Evolutionary conservation across 176 grass and related monocot genomes (phyloP).

Genomic region (Aegilops umbellulata): DNA sequence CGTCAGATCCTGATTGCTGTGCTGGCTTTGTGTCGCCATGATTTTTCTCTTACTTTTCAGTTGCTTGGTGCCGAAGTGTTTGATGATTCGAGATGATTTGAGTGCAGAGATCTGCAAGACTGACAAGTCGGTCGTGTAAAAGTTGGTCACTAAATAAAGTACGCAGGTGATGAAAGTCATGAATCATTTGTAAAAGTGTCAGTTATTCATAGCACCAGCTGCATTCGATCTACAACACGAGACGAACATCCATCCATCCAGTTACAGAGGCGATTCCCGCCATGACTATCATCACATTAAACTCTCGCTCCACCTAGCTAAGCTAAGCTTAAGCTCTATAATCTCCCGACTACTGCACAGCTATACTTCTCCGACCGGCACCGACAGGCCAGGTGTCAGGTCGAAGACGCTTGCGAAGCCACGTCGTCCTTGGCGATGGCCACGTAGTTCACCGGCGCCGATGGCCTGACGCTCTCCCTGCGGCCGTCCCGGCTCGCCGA

Average conservation of each 20-base stretch:
- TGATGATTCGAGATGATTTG: not conserved
- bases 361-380: not conserved
- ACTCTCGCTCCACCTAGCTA: conserved; percentile 4
- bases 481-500: conserved; percentile 63
- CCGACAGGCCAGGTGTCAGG: not conserved
- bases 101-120: not conserved
- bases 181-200: not conserved
- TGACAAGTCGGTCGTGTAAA: not conserved
- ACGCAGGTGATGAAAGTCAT: not conserved
- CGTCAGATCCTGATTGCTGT: not conserved
- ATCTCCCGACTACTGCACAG: conserved; percentile 37
- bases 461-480: conserved; percentile 45
- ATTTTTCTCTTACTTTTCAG: not conserved
- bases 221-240: not conserved
- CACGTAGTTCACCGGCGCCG: conserved; percentile 70
- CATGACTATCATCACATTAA: conserved; percentile 1
- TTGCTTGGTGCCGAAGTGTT: not conserved
- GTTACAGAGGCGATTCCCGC: not conserved
- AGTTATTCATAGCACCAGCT: not conserved
- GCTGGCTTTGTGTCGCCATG: not conserved
- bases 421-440: conserved; percentile 67
- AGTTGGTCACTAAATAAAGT: conserved; percentile 5
- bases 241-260: not conserved
- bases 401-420: conserved; percentile 39
- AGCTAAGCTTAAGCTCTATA: conserved; percentile 4